A percentile compares a stretch with the other conserved stretches of the same genome.
These are phyloP conservation scores for Cladosporium sp. DNA, from an alignment of 2,329 filamentous ascomycete species.

Conservation along the genomic window DNA sequence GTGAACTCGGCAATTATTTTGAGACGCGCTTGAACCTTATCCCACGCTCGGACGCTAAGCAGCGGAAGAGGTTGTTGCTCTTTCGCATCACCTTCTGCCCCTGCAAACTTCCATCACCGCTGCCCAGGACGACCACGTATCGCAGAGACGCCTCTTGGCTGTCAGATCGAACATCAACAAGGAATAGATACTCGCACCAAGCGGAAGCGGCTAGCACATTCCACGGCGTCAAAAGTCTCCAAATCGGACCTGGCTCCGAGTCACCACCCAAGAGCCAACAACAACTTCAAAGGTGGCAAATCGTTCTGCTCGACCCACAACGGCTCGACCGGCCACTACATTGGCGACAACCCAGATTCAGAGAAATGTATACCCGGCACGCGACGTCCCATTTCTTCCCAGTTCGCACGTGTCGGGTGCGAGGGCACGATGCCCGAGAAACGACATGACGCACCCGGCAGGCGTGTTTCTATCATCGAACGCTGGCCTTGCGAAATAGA, in stretches of 20 bases:
- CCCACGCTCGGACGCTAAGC: not conserved
- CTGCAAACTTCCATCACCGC: not conserved
- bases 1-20: not conserved
- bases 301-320: not conserved
- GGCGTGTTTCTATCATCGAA: conserved; percentile 1
- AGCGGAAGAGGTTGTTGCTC: no score
- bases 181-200: not conserved
- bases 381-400: not conserved
- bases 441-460: not conserved
- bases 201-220: not conserved
- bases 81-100: not conserved
- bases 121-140: not conserved
- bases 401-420: not conserved
- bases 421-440: not conserved
- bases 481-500: conserved; percentile 6
- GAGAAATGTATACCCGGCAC: conserved; percentile 2
- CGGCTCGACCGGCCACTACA: not conserved
- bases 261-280: not conserved
- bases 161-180: not conserved
- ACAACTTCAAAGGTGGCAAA: not conserved
- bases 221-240: not conserved
- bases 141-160: not conserved
- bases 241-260: not conserved
- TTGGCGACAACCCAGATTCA: not conserved
- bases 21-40: no score